These are phyloP conservation scores for Bonnemaisonia californica DNA, from an alignment of 31 red algal genomes.

Conservation along the genomic window DNA sequence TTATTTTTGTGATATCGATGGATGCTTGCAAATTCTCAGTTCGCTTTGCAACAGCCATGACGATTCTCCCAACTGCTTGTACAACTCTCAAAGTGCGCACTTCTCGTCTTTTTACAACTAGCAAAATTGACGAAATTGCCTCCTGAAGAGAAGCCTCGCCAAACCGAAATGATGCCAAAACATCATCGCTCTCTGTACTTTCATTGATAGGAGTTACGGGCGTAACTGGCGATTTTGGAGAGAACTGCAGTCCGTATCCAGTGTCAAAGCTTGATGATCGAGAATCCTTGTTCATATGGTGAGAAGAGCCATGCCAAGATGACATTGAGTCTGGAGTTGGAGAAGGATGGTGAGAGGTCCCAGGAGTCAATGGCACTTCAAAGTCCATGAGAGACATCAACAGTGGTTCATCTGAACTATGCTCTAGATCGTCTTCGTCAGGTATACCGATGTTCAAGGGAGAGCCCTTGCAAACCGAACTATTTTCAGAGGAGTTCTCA, in stretches of 20 bases:
- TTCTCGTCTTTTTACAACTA: constrained; percentile 68
- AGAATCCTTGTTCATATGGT: background rate
- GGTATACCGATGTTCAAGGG: constrained; percentile 28
- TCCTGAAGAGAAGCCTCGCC: constrained; percentile 58
- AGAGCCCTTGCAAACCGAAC: background rate
- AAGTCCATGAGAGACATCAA: constrained; percentile 65
- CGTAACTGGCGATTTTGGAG: constrained; percentile 3
- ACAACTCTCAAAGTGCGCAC: constrained; percentile 60
- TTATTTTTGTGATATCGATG: constrained; percentile 53
- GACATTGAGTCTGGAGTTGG: constrained; percentile 26
- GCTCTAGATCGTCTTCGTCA: constrained; percentile 42
- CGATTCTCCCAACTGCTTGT: constrained; percentile 43
- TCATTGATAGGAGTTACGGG: constrained; percentile 7
- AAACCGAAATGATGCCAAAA: constrained; percentile 48
- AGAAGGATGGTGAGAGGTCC: constrained; percentile 1
- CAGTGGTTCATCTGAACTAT: constrained; percentile 35
- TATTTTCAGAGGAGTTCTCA: background rate
- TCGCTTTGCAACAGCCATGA: constrained; percentile 24
- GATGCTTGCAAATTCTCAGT: constrained; percentile 21
- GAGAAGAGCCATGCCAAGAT: background rate
- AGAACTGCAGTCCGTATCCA: background rate
- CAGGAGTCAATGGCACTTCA: constrained; percentile 58
- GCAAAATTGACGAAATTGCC: constrained; percentile 53
- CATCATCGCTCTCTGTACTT: constrained; percentile 26
- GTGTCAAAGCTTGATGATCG: constrained; percentile 20